A percentile compares a stretch with the other conserved stretches of the same genome.
Conservation (phyloP, 2,329 filamentous ascomycete species). For the Zymoseptoria passerinii region DNA sequence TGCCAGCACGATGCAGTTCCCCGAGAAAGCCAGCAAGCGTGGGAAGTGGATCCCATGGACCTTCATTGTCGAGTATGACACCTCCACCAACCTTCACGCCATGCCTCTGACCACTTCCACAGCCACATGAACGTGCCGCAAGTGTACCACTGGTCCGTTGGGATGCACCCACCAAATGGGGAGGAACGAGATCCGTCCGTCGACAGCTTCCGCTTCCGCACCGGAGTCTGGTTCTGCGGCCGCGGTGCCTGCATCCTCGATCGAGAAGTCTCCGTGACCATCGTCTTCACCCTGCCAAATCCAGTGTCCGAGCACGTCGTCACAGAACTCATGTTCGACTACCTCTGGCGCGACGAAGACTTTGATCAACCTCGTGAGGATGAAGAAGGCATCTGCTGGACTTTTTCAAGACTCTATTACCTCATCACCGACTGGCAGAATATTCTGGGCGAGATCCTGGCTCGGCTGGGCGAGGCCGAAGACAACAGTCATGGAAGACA, state of each 20-base stretch:
- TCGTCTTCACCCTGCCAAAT: slow-evolving; percentile 29
- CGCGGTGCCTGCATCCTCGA: slow-evolving; percentile 27
- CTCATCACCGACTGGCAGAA: slow-evolving; percentile 33
- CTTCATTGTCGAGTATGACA: slow-evolving; percentile 27
- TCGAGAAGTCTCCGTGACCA: slow-evolving; percentile 24
- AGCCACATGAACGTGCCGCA: slow-evolving; percentile 32
- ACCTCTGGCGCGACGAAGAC: slow-evolving; percentile 27
- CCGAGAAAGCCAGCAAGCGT: slow-evolving; percentile 26
- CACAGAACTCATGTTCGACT: slow-evolving; percentile 26
- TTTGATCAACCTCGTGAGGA: slow-evolving; percentile 26
- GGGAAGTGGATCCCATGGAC: slow-evolving; percentile 29
- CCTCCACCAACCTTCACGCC: not conserved
- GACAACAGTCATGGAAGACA: slow-evolving; percentile 28
- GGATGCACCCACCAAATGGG: slow-evolving; percentile 22
- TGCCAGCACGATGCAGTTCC: slow-evolving; percentile 29
- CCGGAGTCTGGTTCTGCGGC: slow-evolving; percentile 29
- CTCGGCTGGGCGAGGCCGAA: slow-evolving; percentile 30
- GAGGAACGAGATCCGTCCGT: slow-evolving; percentile 20
- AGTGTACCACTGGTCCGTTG: slow-evolving; percentile 33
- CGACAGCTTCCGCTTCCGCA: slow-evolving; percentile 27
- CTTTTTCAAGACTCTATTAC: slow-evolving; percentile 28
- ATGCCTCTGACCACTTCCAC: not conserved
- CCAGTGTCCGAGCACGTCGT: slow-evolving; percentile 28
- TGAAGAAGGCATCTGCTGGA: slow-evolving; percentile 32
- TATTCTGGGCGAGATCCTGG: slow-evolving; percentile 28